phyloP scores from a whole-genome alignment of 352 stramenopile genomes.

The Phytophthora vignae region DNA sequence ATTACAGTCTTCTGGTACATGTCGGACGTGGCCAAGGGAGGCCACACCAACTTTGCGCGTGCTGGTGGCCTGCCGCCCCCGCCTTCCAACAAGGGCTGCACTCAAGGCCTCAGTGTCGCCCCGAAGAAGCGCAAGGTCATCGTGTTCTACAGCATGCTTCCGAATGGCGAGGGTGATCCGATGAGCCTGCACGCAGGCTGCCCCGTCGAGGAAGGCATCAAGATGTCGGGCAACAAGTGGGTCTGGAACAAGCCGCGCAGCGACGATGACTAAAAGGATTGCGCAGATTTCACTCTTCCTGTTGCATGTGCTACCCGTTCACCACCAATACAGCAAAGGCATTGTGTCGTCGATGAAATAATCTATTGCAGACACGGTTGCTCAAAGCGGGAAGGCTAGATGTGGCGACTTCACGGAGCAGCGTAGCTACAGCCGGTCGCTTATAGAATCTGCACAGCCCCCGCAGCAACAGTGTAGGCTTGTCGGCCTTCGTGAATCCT shows the following conservation, averaged over 20 bases:
- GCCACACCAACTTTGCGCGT: slow-evolving; percentile 79
- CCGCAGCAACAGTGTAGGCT: no score
- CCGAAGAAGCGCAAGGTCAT: slow-evolving; percentile 66
- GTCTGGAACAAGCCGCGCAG: slow-evolving; percentile 80
- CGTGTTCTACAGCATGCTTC: slow-evolving; percentile 66
- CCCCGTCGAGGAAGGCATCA: slow-evolving; percentile 74
- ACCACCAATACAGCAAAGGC: no score
- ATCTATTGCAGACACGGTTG: no score
- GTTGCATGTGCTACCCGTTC: no score
- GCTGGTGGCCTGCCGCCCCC: slow-evolving; percentile 56
- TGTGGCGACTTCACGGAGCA: no score
- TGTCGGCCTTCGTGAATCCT: no score
- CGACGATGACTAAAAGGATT: slow-evolving; percentile 9
- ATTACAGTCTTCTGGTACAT: slow-evolving; percentile 91
- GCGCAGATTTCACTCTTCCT: not conserved
- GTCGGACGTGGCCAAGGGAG: slow-evolving; percentile 75
- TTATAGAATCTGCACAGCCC: no score
- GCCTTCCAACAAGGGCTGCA: slow-evolving; percentile 61
- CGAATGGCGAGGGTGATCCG: slow-evolving; percentile 64
- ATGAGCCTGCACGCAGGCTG: slow-evolving; percentile 78
- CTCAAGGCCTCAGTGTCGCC: slow-evolving; percentile 65
- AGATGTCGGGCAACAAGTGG: slow-evolving; percentile 87
- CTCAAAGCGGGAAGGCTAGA: no score
- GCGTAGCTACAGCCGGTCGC: no score
- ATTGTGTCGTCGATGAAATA: no score